phyloP scores from a whole-genome alignment of 331 rosid genomes.

The Dryas integrifolia region DNA sequence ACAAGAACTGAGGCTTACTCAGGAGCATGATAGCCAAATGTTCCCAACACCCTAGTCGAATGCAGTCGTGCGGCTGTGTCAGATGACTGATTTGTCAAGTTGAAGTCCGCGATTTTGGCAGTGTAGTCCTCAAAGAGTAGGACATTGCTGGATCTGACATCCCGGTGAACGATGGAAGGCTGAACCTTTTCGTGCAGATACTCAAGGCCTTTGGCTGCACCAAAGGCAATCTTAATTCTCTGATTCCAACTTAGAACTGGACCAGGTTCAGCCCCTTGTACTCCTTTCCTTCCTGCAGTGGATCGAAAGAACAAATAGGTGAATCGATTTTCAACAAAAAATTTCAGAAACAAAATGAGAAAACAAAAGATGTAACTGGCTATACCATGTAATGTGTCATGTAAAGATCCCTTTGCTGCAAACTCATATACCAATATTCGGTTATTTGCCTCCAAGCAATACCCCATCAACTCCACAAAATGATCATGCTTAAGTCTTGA shows the following conservation, averaged over 20 bases:
- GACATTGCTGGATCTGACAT: slow-evolving; percentile 90
- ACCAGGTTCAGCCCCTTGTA: slow-evolving; percentile 95
- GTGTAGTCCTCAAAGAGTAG: slow-evolving; percentile 66
- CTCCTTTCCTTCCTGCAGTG: slow-evolving; percentile 87
- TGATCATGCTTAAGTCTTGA: slow-evolving; percentile 81
- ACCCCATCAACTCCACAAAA: slow-evolving; percentile 85
- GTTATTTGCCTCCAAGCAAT: slow-evolving; percentile 75
- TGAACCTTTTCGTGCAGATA: slow-evolving; percentile 88
- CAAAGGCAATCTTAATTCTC: slow-evolving; percentile 79
- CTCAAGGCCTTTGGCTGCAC: slow-evolving; percentile 96
- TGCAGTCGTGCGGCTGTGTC: slow-evolving; percentile 90
- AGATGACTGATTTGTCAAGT: slow-evolving; percentile 83
- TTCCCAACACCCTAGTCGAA: slow-evolving; percentile 95
- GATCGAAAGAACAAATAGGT: neutral
- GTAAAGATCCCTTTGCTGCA: slow-evolving; percentile 88
- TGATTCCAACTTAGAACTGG: slow-evolving; percentile 80
- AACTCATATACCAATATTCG: slow-evolving; percentile 74
- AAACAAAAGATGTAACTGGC: neutral
- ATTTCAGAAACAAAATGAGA: neutral
- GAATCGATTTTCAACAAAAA: slow-evolving; percentile 10
- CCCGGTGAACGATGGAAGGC: slow-evolving; percentile 88
- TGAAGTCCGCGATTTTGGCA: slow-evolving; percentile 87
- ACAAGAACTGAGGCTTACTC: slow-evolving; percentile 52
- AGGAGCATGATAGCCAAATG: slow-evolving; percentile 92
- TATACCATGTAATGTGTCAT: slow-evolving; percentile 86